Percentiles rank a stretch among this genome's conserved stretches.
Conservation (phyloP, 2,329 filamentous ascomycete genomes). For the Tolypocladium guangdongense region DNA sequence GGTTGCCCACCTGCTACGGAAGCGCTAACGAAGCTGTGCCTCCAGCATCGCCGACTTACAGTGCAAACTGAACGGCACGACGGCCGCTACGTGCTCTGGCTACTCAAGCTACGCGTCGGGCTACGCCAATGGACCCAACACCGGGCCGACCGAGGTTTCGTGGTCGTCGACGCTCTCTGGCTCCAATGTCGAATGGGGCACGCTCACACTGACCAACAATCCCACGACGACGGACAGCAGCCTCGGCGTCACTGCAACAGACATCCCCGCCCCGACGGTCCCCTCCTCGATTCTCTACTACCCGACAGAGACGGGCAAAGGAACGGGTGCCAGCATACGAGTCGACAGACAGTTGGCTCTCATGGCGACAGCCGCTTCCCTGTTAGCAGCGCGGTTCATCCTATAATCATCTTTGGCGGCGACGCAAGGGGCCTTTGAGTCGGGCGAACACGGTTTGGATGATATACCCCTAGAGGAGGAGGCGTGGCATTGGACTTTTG, state of each 20-base stretch:
- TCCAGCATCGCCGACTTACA: conserved; percentile 31
- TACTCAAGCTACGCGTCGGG: conserved; percentile 32
- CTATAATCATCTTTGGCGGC: not conserved
- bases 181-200: conserved; percentile 31
- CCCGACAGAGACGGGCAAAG: conserved; percentile 2
- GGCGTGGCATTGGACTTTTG: not conserved
- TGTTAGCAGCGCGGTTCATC: not conserved
- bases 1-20: not conserved
- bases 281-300: conserved; percentile 5
- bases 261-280: conserved; percentile 4
- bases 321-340: not conserved
- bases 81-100: conserved; percentile 35
- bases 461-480: not conserved
- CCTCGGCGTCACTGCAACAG: conserved; percentile 12
- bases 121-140: conserved; percentile 25
- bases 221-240: conserved; percentile 20
- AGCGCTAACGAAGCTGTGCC: not conserved
- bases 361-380: not conserved
- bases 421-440: not conserved
- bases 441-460: not conserved
- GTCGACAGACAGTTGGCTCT: not conserved
- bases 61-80: conserved; percentile 30
- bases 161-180: conserved; percentile 35
- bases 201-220: conserved; percentile 29
- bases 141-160: conserved; percentile 30